phyloP scores from a whole-genome alignment of 139 green algal species.

The Axilococcus clingmanii region DNA sequence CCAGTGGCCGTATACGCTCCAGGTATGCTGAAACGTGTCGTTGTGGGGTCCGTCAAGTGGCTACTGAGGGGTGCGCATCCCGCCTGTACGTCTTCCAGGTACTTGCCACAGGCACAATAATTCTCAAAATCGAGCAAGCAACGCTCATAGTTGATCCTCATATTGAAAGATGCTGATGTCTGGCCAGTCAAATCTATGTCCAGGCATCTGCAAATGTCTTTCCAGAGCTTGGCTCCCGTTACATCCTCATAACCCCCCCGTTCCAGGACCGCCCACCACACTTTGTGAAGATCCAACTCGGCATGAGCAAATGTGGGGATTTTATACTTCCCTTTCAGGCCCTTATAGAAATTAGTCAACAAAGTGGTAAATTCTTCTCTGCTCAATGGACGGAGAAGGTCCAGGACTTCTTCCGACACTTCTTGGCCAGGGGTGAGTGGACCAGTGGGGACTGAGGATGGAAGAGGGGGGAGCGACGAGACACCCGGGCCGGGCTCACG shows the following conservation, averaged over 20 bases:
- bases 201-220: conserved; percentile 56
- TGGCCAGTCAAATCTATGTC: conserved; percentile 45
- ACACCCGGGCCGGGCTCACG: neutral
- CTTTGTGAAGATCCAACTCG: conserved; percentile 59
- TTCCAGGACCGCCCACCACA: conserved; percentile 54
- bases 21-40: conserved; percentile 19
- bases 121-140: conserved; percentile 73
- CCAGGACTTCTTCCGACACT: conserved; percentile 27
- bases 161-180: conserved; percentile 55
- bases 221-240: conserved; percentile 51
- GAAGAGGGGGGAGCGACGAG: conserved; percentile 1
- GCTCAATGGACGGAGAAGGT: conserved; percentile 20
- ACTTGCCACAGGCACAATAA: conserved; percentile 50
- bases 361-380: conserved; percentile 33
- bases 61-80: conserved; percentile 14
- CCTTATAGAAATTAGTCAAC: conserved; percentile 43
- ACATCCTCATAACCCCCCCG: conserved; percentile 60
- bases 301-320: conserved; percentile 47
- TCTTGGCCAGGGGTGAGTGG: conserved; percentile 15
- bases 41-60: conserved; percentile 7
- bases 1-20: conserved; percentile 1
- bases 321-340: conserved; percentile 47
- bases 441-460: conserved; percentile 5
- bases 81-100: conserved; percentile 19
- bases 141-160: conserved; percentile 67